phyloP scores from a whole-genome alignment of 1,139 yeast genomes.

The Sugiyamaella xylanicola region DNA sequence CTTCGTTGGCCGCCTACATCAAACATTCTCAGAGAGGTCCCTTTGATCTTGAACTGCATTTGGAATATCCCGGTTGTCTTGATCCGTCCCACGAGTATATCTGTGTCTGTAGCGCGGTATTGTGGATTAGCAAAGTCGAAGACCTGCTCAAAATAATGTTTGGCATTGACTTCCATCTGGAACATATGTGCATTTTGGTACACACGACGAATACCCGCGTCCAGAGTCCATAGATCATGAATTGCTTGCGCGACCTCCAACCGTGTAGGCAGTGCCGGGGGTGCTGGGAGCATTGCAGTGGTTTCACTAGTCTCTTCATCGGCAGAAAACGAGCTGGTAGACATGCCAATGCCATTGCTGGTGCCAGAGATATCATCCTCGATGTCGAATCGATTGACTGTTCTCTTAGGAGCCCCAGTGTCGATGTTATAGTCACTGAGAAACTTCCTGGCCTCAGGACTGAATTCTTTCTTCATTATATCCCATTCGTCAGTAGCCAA shows the following conservation, averaged over 20 bases:
- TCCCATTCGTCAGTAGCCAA: slow-evolving; percentile 21
- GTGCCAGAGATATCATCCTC: neutral
- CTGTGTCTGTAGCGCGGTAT: slow-evolving; percentile 76
- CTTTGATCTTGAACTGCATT: slow-evolving; percentile 69
- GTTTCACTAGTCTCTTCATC: slow-evolving; percentile 16
- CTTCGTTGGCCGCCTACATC: slow-evolving; percentile 98
- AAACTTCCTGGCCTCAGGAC: slow-evolving; percentile 16
- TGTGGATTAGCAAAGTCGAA: slow-evolving; percentile 61
- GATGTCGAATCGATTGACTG: neutral
- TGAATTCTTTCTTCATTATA: slow-evolving; percentile 17
- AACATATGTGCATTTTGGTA: slow-evolving; percentile 71
- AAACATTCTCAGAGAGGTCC: slow-evolving; percentile 67
- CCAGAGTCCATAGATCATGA: slow-evolving; percentile 63
- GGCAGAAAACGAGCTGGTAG: too few species aligned
- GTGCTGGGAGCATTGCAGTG: slow-evolving; percentile 5
- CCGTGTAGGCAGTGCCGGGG: slow-evolving; percentile 30
- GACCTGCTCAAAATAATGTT: slow-evolving; percentile 74
- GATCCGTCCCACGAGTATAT: slow-evolving; percentile 85
- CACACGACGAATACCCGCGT: slow-evolving; percentile 65
- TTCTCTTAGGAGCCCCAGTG: slow-evolving; percentile 4
- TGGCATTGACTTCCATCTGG: slow-evolving; percentile 79
- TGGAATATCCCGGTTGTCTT: slow-evolving; percentile 96
- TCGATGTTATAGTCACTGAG: slow-evolving; percentile 16
- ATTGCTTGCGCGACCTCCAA: slow-evolving; percentile 69
- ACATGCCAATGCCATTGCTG: neutral